Evolutionary conservation across 2,329 filamentous ascomycete species (phyloP), one percentile per base, ranked within the genome.

Genomic region (Neopestalotiopsis clavispora): DNA sequence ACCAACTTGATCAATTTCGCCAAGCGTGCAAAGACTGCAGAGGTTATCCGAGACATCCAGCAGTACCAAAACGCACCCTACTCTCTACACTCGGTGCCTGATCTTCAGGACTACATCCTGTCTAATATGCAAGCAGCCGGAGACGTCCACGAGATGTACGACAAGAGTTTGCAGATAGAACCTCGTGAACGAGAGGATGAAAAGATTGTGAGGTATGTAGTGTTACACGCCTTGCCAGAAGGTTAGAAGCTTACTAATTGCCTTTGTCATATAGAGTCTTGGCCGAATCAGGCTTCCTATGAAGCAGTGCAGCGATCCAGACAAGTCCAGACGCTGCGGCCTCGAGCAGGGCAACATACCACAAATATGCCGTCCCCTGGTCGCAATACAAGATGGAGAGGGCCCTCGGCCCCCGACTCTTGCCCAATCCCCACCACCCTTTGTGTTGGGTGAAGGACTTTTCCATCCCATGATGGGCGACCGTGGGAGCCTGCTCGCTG

Each of bases 21-120:
- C 76, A 99, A 99, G 86, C 92, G 96, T 66, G 93, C 94, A 67
- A 99, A 98, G 87, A 98, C 96, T 14, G 96, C 96, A 23, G 96
- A 98, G 79, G 96, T 99, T 57, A 99, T 99, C 75, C 93, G 95
- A 71, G 95, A 98, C 79, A 98, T 99, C 73, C 96, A 98, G 80
- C 95, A 98, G 79, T 99, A 98, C 79, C 96, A 99, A 80, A 98
- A 97, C 76, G 94, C 97, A 70, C 94, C 94, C n/a, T 99, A 98
- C 79, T 91, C 93, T 7, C 85, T 99, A 66, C 93, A 97, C 78
- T 89, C 94, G 0, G 95, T 99, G 17, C 89, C 91, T 1, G 96
- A 98, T 82, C 85, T 99, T 73, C 95, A 98, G 79, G 95, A 98
- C 74, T 99, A 98, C 82, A 97, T 99, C 73, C 83, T 98, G 74